Percentiles rank a stretch among this genome's conserved stretches.
These are phyloP conservation scores for Hagleromyces aurorensis DNA, from an alignment of 805 yeast species.

Conservation along the genomic window DNA sequence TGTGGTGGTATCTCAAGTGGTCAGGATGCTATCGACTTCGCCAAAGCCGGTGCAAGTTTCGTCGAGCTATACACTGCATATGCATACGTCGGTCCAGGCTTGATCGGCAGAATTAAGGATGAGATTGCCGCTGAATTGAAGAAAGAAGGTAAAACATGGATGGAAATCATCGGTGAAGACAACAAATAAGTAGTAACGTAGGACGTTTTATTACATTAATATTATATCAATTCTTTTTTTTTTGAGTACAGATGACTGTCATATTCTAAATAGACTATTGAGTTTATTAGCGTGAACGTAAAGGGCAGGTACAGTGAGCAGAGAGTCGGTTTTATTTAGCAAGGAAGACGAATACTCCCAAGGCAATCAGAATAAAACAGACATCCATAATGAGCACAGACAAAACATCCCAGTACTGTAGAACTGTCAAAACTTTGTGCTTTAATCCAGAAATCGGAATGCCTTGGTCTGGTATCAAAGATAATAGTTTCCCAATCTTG, in stretches of 20 bases:
- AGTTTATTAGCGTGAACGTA: neutral
- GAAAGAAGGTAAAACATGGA: constrained; percentile 79
- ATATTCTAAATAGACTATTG: neutral
- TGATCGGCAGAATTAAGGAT: constrained; percentile 52
- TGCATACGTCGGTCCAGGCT: constrained; percentile 89
- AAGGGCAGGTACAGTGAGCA: too few species aligned
- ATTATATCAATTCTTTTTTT: constrained; percentile 1
- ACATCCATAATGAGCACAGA: constrained; percentile 29
- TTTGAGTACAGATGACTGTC: neutral
- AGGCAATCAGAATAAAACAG: constrained; percentile 25
- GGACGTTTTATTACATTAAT: neutral
- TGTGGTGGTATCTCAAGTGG: constrained; percentile 93
- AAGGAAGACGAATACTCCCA: constrained; percentile 22
- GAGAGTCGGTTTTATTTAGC: constrained; percentile 1
- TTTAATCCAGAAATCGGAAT: constrained; percentile 25
- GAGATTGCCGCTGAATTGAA: constrained; percentile 52
- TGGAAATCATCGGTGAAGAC: constrained; percentile 64
- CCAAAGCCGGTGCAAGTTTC: constrained; percentile 88
- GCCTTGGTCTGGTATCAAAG: constrained; percentile 31
- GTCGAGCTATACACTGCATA: constrained; percentile 83
- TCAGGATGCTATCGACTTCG: constrained; percentile 83
- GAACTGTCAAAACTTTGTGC: constrained; percentile 19
- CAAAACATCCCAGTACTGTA: constrained; percentile 30
- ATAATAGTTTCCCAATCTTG: constrained; percentile 23
- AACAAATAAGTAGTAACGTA: constrained; percentile 24